Evolutionary conservation across 495 filamentous ascomycete species (phyloP).

Genomic region (Stereocaulon alpinum): DNA sequence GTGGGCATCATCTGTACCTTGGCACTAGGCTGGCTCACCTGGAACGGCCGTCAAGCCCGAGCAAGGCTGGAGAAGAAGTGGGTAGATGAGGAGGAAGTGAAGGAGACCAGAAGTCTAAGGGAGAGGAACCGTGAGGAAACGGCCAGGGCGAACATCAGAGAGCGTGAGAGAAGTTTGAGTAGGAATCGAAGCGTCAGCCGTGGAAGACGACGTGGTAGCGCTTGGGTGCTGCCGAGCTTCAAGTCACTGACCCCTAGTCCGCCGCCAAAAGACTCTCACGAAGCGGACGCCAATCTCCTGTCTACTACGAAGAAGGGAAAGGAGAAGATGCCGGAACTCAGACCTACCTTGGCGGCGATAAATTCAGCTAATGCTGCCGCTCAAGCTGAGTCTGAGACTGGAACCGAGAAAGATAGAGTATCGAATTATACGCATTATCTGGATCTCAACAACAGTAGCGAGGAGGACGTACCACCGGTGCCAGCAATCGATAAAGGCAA

Average conservation of each 20-base stretch:
- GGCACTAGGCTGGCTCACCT: constrained; percentile 1
- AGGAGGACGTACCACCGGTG: not conserved
- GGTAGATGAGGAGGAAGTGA: constrained; percentile 2
- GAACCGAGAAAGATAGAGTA: not conserved
- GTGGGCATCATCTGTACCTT: not conserved
- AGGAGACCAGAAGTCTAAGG: not conserved
- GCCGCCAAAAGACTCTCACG: too few species aligned
- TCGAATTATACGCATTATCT: not conserved
- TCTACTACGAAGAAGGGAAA: too few species aligned
- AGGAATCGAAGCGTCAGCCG: constrained; percentile 1
- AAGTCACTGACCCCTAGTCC: not conserved
- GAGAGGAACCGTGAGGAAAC: not conserved
- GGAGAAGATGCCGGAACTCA: too few species aligned
- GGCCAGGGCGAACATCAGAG: not conserved
- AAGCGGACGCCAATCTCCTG: too few species aligned
- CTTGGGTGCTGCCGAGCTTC: not conserved
- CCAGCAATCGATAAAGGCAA: not conserved
- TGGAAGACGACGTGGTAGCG: not conserved
- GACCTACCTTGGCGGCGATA: too few species aligned
- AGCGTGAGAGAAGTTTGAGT: constrained; percentile 2
- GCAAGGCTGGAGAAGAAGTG: not conserved
- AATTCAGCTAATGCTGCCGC: not conserved
- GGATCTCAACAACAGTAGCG: not conserved
- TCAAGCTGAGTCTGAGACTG: not conserved
- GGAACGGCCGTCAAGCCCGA: constrained; percentile 1